Evolutionary conservation across 2,329 filamentous ascomycete species (phyloP).

Genomic region (Sarocladium kiliense): DNA sequence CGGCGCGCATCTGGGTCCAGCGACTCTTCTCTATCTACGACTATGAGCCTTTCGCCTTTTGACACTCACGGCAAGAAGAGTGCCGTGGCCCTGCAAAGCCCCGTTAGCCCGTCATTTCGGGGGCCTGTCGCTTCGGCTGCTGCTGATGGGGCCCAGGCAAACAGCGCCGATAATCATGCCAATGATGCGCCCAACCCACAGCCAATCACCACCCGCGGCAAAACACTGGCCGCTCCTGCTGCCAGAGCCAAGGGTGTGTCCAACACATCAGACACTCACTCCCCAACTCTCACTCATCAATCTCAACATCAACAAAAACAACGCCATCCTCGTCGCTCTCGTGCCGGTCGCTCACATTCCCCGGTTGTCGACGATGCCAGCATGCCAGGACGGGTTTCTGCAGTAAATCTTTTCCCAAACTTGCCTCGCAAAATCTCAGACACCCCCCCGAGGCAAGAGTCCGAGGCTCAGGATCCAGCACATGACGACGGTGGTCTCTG

Average conservation of each 20-base stretch:
- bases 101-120: slow-evolving; percentile 22
- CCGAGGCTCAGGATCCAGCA: slow-evolving; percentile 10
- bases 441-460: neutral
- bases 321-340: slow-evolving; percentile 4
- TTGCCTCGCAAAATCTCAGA: slow-evolving; percentile 6
- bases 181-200: slow-evolving; percentile 32
- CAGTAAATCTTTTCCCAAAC: slow-evolving; percentile 25
- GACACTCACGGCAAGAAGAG: slow-evolving; percentile 15
- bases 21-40: slow-evolving; percentile 38
- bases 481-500: slow-evolving; percentile 27
- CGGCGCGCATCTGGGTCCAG: slow-evolving; percentile 33
- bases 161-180: slow-evolving; percentile 11
- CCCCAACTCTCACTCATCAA: slow-evolving; percentile 24
- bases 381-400: slow-evolving; percentile 34
- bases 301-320: neutral
- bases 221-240: slow-evolving; percentile 31
- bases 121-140: slow-evolving; percentile 15
- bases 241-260: slow-evolving; percentile 22
- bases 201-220: slow-evolving; percentile 35
- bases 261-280: slow-evolving; percentile 25
- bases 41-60: slow-evolving; percentile 31
- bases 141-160: slow-evolving; percentile 14
- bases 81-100: neutral
- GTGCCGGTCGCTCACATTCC: neutral
- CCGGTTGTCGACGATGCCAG: slow-evolving; percentile 21